Evolutionary conservation across 2,329 filamentous ascomycete genomes (phyloP).

Genomic region (Epichloe glyceriae): DNA sequence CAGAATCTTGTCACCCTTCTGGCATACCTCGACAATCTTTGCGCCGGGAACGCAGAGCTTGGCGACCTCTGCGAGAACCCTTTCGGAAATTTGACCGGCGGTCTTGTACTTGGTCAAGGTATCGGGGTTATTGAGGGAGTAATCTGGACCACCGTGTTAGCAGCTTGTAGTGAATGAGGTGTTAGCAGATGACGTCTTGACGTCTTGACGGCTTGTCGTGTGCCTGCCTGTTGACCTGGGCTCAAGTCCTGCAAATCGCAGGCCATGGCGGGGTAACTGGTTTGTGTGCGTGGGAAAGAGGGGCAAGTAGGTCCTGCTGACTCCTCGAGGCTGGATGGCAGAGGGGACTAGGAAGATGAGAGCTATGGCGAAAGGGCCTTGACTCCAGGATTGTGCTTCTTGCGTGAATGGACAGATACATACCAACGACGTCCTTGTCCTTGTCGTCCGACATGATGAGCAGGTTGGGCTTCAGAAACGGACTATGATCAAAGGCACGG

Average conservation of each 20-base stretch:
- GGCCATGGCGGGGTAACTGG: conserved; percentile 8
- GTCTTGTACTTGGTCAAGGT: conserved; percentile 99
- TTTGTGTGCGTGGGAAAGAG: conserved; percentile 11
- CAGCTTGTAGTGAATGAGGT: neutral
- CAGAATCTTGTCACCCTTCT: conserved; percentile 88
- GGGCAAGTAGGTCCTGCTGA: conserved; percentile 12
- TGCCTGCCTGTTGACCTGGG: neutral
- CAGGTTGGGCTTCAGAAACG: conserved; percentile 3
- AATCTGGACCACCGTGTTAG: conserved; percentile 41
- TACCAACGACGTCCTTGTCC: conserved; percentile 34
- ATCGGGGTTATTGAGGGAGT: conserved; percentile 80
- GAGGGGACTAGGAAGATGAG: neutral
- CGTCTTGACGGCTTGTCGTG: conserved; percentile 1
- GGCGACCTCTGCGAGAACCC: conserved; percentile 77
- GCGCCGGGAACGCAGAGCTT: conserved; percentile 65
- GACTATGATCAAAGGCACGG: neutral
- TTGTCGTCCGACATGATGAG: conserved; percentile 33
- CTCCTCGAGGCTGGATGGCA: neutral
- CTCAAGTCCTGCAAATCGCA: neutral
- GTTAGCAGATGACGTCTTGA: neutral
- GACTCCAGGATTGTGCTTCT: neutral
- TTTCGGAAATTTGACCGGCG: conserved; percentile 87
- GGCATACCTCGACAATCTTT: conserved; percentile 89
- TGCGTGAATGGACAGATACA: conserved; percentile 11
- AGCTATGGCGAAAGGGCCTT: neutral